These are phyloP conservation scores for Endocalyx cinctus DNA, from an alignment of 2,329 filamentous ascomycete genomes.

Conservation along the genomic window DNA sequence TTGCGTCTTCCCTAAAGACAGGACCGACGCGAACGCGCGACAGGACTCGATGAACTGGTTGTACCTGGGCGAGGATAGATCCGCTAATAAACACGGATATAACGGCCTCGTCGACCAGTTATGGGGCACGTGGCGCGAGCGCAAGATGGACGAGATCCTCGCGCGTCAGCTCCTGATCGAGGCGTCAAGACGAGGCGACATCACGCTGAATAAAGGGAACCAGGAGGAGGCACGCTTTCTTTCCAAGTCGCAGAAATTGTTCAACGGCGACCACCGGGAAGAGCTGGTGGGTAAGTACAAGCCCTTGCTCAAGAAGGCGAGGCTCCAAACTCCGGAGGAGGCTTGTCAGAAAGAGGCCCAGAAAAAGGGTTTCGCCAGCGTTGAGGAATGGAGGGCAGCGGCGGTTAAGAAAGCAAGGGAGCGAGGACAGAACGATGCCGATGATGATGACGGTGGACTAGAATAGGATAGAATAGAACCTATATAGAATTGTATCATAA, in stretches of 20 bases:
- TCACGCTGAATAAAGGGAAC: too few species aligned
- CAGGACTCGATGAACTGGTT: conserved; percentile 61
- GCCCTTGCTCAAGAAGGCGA: conserved; percentile 47
- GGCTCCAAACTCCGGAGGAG: conserved; percentile 47
- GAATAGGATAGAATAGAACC: not conserved
- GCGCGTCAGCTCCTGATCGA: conserved; percentile 69
- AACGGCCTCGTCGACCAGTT: conserved; percentile 67
- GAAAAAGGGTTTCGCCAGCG: conserved; percentile 51
- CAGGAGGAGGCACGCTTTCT: too few species aligned
- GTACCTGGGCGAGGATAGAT: conserved; percentile 65
- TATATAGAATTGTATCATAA: too few species aligned
- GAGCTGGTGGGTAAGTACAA: conserved; percentile 49
- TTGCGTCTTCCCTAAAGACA: conserved; percentile 71
- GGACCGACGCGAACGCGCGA: conserved; percentile 30
- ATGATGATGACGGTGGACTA: conserved; percentile 19
- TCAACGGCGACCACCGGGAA: conserved; percentile 51
- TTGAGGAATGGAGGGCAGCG: conserved; percentile 39
- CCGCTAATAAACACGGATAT: conserved; percentile 57
- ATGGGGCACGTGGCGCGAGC: conserved; percentile 78
- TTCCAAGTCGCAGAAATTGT: too few species aligned
- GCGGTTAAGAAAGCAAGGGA: conserved; percentile 15
- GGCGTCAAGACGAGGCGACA: too few species aligned
- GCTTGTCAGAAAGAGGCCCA: conserved; percentile 59
- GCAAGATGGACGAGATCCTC: conserved; percentile 87
- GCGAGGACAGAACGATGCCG: conserved; percentile 26